Evolutionary conservation across 2,329 filamentous ascomycete genomes (phyloP).

Genomic region (Penicillium sp.): DNA sequence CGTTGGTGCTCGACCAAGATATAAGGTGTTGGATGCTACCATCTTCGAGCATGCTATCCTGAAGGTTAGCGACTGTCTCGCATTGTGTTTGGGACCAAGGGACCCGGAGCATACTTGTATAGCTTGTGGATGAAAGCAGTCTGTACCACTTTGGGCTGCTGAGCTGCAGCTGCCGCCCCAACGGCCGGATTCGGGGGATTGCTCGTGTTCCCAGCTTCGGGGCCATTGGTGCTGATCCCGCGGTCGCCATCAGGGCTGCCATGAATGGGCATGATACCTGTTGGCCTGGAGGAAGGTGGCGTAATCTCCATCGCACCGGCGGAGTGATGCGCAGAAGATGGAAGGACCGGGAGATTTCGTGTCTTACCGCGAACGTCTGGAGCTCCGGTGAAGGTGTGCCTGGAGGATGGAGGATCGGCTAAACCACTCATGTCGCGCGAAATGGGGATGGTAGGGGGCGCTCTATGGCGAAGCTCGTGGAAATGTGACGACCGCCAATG

Average conservation of each 20-base stretch:
- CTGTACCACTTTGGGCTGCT: constrained; percentile 96
- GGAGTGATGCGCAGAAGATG: constrained; percentile 40
- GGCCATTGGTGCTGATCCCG: constrained; percentile 35
- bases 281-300: constrained; percentile 44
- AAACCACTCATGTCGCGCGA: constrained; percentile 39
- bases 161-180: constrained; percentile 55
- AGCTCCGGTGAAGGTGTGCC: constrained; percentile 45
- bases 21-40: constrained; percentile 89
- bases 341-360: constrained; percentile 50
- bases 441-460: constrained; percentile 7
- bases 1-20: constrained; percentile 87
- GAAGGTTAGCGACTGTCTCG: constrained; percentile 16
- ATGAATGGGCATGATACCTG: constrained; percentile 43
- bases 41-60: constrained; percentile 87
- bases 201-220: constrained; percentile 27
- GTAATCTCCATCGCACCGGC: constrained; percentile 54
- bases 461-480: background rate
- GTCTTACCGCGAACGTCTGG: constrained; percentile 43
- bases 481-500: constrained; percentile 1
- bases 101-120: constrained; percentile 68
- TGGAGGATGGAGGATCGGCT: constrained; percentile 37
- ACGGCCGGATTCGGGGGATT: constrained; percentile 33
- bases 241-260: constrained; percentile 50
- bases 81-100: background rate
- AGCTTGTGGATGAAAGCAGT: constrained; percentile 99